These are phyloP conservation scores for Gardenia jasminoides DNA, from an alignment of 257 asterid species.

Conservation along the genomic window DNA sequence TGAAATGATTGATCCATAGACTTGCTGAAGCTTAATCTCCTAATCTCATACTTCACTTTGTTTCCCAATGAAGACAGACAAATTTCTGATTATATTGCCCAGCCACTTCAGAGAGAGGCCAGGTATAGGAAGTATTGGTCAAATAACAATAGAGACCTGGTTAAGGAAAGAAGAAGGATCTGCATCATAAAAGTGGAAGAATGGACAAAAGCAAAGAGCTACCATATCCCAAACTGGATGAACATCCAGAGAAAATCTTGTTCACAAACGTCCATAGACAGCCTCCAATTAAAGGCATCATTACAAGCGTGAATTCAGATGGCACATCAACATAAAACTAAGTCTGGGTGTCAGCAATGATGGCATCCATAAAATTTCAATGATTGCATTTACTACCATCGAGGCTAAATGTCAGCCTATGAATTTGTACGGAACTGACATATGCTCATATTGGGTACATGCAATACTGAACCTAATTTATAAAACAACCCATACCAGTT, in stretches of 20 bases:
- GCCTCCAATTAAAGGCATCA: background rate
- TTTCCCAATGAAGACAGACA: background rate
- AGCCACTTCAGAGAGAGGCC: background rate
- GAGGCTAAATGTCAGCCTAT: background rate
- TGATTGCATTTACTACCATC: background rate
- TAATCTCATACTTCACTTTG: background rate
- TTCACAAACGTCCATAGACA: background rate
- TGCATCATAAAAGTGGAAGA: background rate
- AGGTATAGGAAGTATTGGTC: no score
- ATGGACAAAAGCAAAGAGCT: background rate
- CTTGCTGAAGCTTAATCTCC: background rate
- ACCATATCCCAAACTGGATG: background rate
- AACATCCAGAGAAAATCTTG: background rate
- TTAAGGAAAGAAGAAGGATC: background rate
- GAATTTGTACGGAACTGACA: background rate
- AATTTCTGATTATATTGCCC: background rate
- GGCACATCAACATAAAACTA: background rate
- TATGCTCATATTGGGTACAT: background rate
- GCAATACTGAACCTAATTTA: background rate
- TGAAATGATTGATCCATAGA: background rate
- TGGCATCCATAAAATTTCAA: no score
- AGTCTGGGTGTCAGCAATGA: background rate
- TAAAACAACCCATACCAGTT: background rate
- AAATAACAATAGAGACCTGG: background rate
- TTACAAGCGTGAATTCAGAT: background rate